Base-by-base conservation (phyloP, 1,284 basidiomycete species). In the Trichosporon ovoides region DNA sequence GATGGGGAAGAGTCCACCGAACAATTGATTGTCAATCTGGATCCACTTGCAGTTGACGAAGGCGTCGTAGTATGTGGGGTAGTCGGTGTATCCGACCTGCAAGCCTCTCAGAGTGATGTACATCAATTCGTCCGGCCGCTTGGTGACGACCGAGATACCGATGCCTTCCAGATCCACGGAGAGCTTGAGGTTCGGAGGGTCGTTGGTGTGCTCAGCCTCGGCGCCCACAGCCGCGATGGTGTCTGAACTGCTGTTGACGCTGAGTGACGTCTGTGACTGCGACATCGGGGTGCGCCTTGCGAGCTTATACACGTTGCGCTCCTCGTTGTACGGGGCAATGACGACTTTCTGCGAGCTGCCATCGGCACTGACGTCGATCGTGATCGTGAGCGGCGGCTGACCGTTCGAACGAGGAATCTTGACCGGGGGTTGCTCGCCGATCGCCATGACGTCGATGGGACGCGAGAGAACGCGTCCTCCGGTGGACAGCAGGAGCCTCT, bases 21-120 rank as follows among this genome's bases (percentile, higher is more conserved):
- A 95, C 9, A 99, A 83, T 75, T 99, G 96, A 72, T 98, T 99
- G 78, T 98, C 94, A 62, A 98, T 85, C 76, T 99, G 95, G 31
- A 99, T 83, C 74, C 84, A 88, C 52, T 91, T 92, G 74, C 87
- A 91, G n/a, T 88, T 85, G 43, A 97, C 52, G 52, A 85, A 90
- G 55, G 92, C 81, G 11, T 89, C 84, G 68, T 95, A 91, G 22
- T 91, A 89, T 38, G 88, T 82, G 1, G 84, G 81, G 63, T 87
- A 95, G 73, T 91, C 85, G 51, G 83, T 85, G 77, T 97, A 98
- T 66, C 91, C 89, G 64, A 98, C 82, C 67, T 88, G 87, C 54
- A 98, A 80, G 9, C 84, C 82, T 52, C 89, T 85, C 67, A 92
- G 80, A 1, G 90, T 89, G 14, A 91, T 76, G 73, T 98, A 98